phyloP scores from a whole-genome alignment of 208 protist genomes.

The Acanthamoeba healyi region DNA sequence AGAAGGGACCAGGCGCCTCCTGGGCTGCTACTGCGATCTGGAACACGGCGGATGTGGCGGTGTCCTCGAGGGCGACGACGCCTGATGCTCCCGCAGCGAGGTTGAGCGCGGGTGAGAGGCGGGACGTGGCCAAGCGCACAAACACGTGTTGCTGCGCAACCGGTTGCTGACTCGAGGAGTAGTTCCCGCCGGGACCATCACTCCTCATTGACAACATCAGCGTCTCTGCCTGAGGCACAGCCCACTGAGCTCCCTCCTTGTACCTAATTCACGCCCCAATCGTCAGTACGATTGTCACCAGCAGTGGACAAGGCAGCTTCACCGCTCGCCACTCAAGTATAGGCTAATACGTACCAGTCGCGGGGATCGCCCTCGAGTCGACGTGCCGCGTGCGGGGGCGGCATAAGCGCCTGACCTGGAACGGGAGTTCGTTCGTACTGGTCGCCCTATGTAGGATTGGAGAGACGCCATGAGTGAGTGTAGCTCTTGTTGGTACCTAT shows the following conservation, averaged over 20 bases:
- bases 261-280: background rate
- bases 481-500: too few species aligned
- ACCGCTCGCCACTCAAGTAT: background rate
- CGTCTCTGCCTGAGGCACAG: background rate
- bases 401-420: background rate
- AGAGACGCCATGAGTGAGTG: too few species aligned
- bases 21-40: background rate
- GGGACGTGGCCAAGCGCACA: background rate
- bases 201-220: background rate
- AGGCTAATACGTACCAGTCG: background rate
- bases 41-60: background rate
- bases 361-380: conserved; percentile 3
- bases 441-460: conserved; percentile 16
- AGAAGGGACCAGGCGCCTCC: conserved; percentile 10
- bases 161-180: background rate
- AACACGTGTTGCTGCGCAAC: background rate
- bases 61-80: background rate
- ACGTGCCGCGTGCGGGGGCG: background rate
- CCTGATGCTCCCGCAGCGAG: background rate
- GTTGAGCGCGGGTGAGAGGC: background rate
- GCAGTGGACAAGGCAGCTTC: too few species aligned
- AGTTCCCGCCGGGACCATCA: background rate
- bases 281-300: background rate
- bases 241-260: background rate
- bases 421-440: background rate